Percentiles rank a stretch among this genome's conserved stretches.
phyloP scores from a whole-genome alignment of 73 alveolate genomes.

The Breviolum minutum region DNA sequence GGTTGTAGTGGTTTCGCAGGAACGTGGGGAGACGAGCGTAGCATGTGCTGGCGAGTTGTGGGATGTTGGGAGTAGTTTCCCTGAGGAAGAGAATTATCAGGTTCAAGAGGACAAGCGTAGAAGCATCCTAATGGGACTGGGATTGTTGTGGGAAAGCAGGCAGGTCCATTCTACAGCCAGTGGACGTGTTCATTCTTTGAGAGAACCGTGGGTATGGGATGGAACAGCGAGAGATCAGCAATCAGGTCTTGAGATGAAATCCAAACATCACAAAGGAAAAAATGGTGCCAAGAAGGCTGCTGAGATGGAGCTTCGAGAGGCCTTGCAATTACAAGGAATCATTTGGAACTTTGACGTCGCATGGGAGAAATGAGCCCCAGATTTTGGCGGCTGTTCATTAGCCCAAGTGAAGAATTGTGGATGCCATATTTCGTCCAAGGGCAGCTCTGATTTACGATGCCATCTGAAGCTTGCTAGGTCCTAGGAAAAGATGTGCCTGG shows the following conservation, averaged over 20 bases:
- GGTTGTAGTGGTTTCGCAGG: conserved; percentile 57
- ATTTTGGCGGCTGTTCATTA: too few species aligned
- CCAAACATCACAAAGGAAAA: neutral
- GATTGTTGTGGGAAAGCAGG: conserved; percentile 12
- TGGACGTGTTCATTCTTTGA: conserved; percentile 34
- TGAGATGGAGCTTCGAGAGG: neutral
- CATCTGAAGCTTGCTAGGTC: too few species aligned
- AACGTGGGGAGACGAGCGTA: conserved; percentile 54
- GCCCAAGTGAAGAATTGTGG: too few species aligned
- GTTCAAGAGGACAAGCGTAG: conserved; percentile 1
- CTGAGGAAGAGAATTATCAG: neutral
- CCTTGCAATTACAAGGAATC: conserved; percentile 9
- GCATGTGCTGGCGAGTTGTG: conserved; percentile 57
- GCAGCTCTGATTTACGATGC: too few species aligned
- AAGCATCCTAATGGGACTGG: neutral
- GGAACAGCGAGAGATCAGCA: conserved; percentile 17
- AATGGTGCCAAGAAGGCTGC: neutral
- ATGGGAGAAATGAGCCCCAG: too few species aligned
- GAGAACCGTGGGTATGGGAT: conserved; percentile 28
- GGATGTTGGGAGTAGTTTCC: conserved; percentile 51
- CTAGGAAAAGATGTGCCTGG: too few species aligned
- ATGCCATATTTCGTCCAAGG: too few species aligned
- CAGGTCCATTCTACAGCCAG: neutral
- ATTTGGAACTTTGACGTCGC: neutral
- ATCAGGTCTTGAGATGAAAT: neutral